Base-by-base conservation (phyloP, 768 basidiomycete genomes). In the Gloeopeniophorella convolvens region DNA sequence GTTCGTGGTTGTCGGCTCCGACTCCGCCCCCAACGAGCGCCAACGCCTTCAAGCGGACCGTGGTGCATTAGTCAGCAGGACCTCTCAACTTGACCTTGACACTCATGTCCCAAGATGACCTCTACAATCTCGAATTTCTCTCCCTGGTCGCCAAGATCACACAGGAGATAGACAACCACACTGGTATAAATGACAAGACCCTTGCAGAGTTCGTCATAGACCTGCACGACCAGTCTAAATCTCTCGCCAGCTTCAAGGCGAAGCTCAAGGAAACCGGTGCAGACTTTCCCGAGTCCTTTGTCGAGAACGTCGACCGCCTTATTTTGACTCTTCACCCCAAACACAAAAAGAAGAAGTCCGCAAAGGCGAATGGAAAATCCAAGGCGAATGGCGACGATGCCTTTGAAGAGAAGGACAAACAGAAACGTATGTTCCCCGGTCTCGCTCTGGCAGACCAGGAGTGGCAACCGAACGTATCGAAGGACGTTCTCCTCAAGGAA, bases 291-390 rank as follows among this genome's bases (percentile, higher is more conserved):
- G 89, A 89, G 55, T 89, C 89, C 23, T 89, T 97, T 63, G 70
- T 95, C 50, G 87, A 93, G 66, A 94, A 85, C 62, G 79, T 98
- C 28, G 95, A 99, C 70, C 87, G 96, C 16, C 79, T 98, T 45
- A 90, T 99, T 59, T 78, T 96, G 47, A 89, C 79, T 50, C 80
- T 97, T 75, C 95, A 99, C 60, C 96, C 95, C 1, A 96, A 92
- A 62, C 86, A 97, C 73, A 96, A 90, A 74, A 89, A 89, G 66
- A 78, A 78, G 64, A 73, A 69, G 35, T 70, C 73, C 30, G 59
- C 66, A 20, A 72, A 73, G 46, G 72, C 69, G 31, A 70, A 71
- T 40, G 48, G 58, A 8, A 65, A 61, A 13, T 63, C 60, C 28
- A 65, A 68, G 39, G 55, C 49, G 37, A 67, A 63, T 45, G 66